A percentile compares a stretch with the other conserved stretches of the same genome.
These are phyloP conservation scores for Raffaelea albimanens DNA, from an alignment of 2,329 filamentous ascomycete species.

Conservation along the genomic window DNA sequence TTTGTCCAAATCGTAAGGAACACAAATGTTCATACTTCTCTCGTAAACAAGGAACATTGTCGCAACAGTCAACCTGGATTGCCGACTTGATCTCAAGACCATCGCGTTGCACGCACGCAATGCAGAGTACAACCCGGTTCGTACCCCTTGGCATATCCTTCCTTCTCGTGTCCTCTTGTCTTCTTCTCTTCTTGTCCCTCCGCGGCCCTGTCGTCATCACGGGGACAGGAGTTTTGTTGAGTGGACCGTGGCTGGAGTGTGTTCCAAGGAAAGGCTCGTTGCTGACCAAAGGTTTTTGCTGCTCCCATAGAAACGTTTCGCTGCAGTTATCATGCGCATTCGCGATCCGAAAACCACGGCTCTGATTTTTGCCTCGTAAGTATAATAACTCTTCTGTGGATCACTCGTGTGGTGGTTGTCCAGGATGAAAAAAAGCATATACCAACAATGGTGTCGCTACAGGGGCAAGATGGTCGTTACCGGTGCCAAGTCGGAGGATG, in stretches of 20 bases:
- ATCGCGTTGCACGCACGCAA: slow-evolving; percentile 97
- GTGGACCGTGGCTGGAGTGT: slow-evolving; percentile 1
- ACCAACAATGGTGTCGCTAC: slow-evolving; percentile 4
- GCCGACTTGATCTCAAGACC: slow-evolving; percentile 95
- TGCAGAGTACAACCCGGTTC: slow-evolving; percentile 83
- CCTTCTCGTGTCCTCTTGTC: not conserved
- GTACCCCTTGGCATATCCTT: slow-evolving; percentile 5
- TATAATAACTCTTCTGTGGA: not conserved
- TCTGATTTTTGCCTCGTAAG: slow-evolving; percentile 69
- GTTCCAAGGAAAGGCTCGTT: not conserved
- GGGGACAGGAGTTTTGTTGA: not conserved
- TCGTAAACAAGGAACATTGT: slow-evolving; percentile 78
- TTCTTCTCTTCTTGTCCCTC: too few relatives aligned
- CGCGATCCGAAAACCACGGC: slow-evolving; percentile 98
- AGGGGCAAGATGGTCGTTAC: slow-evolving; percentile 99
- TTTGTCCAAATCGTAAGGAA: slow-evolving; percentile 10
- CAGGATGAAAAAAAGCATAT: not conserved
- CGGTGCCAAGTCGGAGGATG: slow-evolving; percentile 94
- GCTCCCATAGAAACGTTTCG: slow-evolving; percentile 68
- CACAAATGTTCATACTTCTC: slow-evolving; percentile 12
- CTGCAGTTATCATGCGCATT: slow-evolving; percentile 99
- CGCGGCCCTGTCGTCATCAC: too few relatives aligned
- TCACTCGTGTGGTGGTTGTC: not conserved
- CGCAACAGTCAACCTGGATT: slow-evolving; percentile 97
- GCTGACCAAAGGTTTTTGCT: slow-evolving; percentile 8